Conservation (phyloP, 2,329 filamentous ascomycete genomes). For the Ophiostoma sp. region DNA sequence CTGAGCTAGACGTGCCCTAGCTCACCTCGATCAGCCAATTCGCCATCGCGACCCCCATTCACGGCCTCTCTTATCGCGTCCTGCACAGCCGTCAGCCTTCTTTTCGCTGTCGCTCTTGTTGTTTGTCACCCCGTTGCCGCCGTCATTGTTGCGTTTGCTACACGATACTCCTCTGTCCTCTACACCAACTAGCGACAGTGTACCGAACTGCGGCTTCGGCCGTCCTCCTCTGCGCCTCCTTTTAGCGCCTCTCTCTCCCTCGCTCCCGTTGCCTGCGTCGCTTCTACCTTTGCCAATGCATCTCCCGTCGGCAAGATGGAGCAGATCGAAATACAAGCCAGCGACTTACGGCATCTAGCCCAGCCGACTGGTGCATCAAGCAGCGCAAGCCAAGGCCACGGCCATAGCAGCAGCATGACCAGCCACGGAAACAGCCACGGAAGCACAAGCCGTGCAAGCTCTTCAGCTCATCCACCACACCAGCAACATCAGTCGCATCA, state of each 20-base stretch:
- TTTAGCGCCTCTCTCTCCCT: neutral
- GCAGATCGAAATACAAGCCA: slow-evolving; percentile 50
- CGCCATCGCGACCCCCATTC: slow-evolving; percentile 7
- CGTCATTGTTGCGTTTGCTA: neutral
- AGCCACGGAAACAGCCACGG: slow-evolving; percentile 15
- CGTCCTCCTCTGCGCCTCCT: slow-evolving; percentile 5
- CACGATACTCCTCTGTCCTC: neutral
- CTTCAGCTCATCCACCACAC: neutral
- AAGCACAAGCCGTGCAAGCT: neutral
- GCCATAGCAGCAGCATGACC: slow-evolving; percentile 24
- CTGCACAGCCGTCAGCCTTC: neutral
- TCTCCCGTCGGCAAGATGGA: slow-evolving; percentile 46
- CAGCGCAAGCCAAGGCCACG: slow-evolving; percentile 23
- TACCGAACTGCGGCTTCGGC: slow-evolving; percentile 5
- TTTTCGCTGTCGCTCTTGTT: neutral
- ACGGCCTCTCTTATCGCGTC: neutral
- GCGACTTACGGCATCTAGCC: slow-evolving; percentile 49
- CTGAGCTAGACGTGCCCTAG: neutral
- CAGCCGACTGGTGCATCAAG: slow-evolving; percentile 31
- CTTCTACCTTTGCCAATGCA: slow-evolving; percentile 20
- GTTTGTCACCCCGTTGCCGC: neutral
- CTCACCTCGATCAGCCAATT: neutral
- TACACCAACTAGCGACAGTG: neutral
- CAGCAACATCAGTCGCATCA: no score
- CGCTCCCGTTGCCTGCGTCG: neutral